Conservation (phyloP, 768 basidiomycete genomes). For the Boletus sensibilis region DNA sequence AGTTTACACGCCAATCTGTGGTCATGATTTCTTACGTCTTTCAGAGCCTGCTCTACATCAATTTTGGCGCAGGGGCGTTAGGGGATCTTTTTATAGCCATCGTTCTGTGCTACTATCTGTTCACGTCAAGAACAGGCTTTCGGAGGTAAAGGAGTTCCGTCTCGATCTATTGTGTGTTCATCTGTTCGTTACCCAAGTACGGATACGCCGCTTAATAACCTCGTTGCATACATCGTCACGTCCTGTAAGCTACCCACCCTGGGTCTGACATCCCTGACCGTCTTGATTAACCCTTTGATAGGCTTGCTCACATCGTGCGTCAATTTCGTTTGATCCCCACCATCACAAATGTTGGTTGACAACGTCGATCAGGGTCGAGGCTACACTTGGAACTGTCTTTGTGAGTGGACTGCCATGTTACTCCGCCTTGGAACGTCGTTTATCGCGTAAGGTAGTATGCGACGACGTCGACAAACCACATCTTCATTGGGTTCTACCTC, state of each 20-base stretch:
- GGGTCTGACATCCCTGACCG: slow-evolving; percentile 14
- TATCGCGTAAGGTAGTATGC: slow-evolving; percentile 31
- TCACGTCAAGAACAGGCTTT: slow-evolving; percentile 50
- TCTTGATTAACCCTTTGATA: slow-evolving; percentile 27
- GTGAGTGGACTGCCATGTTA: slow-evolving; percentile 20
- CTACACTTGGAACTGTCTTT: slow-evolving; percentile 42
- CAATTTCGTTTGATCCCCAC: neutral
- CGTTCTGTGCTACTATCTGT: slow-evolving; percentile 47
- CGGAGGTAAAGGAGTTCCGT: slow-evolving; percentile 33
- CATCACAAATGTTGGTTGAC: neutral
- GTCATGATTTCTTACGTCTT: neutral
- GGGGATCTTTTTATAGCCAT: slow-evolving; percentile 53
- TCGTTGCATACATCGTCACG: slow-evolving; percentile 52
- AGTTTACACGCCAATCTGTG: slow-evolving; percentile 3
- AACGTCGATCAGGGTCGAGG: slow-evolving; percentile 40
- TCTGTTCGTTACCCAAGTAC: slow-evolving; percentile 35
- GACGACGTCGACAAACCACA: slow-evolving; percentile 50
- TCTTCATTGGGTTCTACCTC: slow-evolving; percentile 53
- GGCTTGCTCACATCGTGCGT: slow-evolving; percentile 40
- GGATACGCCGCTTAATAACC: slow-evolving; percentile 43
- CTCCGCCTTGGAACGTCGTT: neutral
- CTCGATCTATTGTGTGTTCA: neutral
- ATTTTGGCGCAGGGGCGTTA: slow-evolving; percentile 47
- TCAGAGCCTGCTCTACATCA: slow-evolving; percentile 50
- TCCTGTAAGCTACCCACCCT: slow-evolving; percentile 39